These are phyloP conservation scores for Bolboschoenus planiculmis DNA, from an alignment of 176 grass and related monocot genomes.

Conservation along the genomic window DNA sequence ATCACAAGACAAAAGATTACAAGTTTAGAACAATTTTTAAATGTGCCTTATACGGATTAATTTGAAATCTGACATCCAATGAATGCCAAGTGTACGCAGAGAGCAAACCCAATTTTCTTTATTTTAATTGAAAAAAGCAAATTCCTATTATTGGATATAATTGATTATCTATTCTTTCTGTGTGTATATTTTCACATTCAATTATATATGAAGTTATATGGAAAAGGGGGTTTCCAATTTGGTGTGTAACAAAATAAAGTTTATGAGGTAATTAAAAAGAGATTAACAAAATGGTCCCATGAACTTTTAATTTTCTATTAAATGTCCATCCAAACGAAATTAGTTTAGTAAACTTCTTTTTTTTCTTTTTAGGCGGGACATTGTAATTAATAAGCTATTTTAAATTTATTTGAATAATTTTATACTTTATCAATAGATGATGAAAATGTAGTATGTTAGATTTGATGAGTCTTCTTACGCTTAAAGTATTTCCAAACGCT, in stretches of 20 bases:
- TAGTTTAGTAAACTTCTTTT: not conserved
- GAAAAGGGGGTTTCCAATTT: not conserved
- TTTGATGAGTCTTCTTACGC: not conserved
- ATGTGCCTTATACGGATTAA: not conserved
- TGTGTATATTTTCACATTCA: not conserved
- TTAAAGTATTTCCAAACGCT: not conserved
- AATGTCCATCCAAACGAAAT: not conserved
- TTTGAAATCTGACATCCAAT: not conserved
- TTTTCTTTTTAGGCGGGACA: too few species aligned
- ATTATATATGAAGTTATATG: not conserved
- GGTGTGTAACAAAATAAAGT: not conserved
- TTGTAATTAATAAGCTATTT: too few species aligned
- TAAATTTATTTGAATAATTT: too few species aligned
- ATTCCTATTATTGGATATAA: too few species aligned
- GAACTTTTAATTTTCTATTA: not conserved
- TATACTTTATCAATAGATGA: too few species aligned
- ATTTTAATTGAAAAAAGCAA: not conserved
- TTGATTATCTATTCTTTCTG: not conserved
- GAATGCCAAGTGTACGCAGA: not conserved
- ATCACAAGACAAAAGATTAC: not conserved
- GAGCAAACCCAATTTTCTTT: not conserved
- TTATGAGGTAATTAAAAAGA: not conserved
- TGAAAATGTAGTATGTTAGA: not conserved
- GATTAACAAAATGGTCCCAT: not conserved
- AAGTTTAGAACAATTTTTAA: not conserved